Evolutionary conservation across 129 eudicot species (phyloP).

Genomic region (Pittosporum tobira): DNA sequence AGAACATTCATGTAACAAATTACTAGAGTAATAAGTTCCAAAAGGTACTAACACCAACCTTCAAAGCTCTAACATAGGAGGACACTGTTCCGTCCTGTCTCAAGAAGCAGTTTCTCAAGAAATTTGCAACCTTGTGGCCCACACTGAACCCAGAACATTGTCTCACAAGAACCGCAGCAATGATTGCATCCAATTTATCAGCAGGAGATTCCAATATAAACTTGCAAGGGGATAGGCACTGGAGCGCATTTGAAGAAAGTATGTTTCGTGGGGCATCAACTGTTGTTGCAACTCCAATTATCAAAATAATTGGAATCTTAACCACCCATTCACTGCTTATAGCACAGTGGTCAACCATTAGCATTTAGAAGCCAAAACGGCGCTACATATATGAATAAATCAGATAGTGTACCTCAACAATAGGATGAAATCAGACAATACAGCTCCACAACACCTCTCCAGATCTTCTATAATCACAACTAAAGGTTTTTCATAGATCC

Average conservation of each 20-base stretch:
- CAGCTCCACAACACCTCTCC: slow-evolving; percentile 78
- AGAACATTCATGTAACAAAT: not conserved
- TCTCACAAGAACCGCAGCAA: slow-evolving; percentile 60
- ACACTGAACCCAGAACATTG: slow-evolving; percentile 50
- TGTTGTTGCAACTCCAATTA: slow-evolving; percentile 75
- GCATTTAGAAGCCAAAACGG: slow-evolving; percentile 4
- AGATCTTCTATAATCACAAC: slow-evolving; percentile 75
- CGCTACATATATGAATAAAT: slow-evolving; percentile 11
- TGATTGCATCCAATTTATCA: slow-evolving; percentile 68
- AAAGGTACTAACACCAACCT: slow-evolving; percentile 35
- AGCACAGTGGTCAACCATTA: slow-evolving; percentile 12
- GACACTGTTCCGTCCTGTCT: slow-evolving; percentile 87
- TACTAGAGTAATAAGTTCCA: slow-evolving; percentile 4
- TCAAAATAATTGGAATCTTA: slow-evolving; percentile 68
- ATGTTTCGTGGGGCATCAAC: slow-evolving; percentile 51
- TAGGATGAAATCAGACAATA: slow-evolving; percentile 77
- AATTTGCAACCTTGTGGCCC: slow-evolving; percentile 65
- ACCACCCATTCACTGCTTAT: slow-evolving; percentile 80
- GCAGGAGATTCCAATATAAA: slow-evolving; percentile 72
- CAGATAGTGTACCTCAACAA: slow-evolving; percentile 58
- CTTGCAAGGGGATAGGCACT: slow-evolving; percentile 36
- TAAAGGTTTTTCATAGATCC: slow-evolving; percentile 39
- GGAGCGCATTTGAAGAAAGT: slow-evolving; percentile 53
- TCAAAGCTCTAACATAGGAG: slow-evolving; percentile 63
- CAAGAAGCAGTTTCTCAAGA: slow-evolving; percentile 73